These are phyloP conservation scores for Fonsecaea nubica DNA, from an alignment of 2,329 filamentous ascomycete genomes.

Conservation along the genomic window DNA sequence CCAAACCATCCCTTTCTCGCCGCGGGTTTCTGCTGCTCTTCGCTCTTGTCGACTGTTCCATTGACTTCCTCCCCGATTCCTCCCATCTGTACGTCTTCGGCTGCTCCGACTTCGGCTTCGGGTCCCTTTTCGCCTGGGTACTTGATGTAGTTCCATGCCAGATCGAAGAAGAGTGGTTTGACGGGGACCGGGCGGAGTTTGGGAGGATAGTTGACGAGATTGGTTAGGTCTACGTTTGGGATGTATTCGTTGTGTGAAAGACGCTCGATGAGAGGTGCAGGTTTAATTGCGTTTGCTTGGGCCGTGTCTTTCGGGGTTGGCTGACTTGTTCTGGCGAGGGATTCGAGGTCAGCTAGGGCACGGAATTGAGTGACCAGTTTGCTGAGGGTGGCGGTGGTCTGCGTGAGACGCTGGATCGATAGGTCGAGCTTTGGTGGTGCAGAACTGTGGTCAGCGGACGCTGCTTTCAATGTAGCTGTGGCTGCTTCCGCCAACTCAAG, in stretches of 20 bases:
- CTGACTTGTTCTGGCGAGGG: conserved; percentile 34
- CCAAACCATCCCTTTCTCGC: conserved; percentile 78
- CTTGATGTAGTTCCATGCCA: conserved; percentile 96
- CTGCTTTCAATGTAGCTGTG: conserved; percentile 54
- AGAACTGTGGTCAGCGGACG: conserved; percentile 45
- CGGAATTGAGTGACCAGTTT: conserved; percentile 80
- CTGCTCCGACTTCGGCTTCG: background rate
- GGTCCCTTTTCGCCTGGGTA: conserved; percentile 70
- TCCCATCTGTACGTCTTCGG: conserved; percentile 4
- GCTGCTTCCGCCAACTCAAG: conserved; percentile 65
- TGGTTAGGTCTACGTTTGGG: conserved; percentile 71
- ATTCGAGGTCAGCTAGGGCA: conserved; percentile 82
- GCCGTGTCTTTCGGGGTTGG: conserved; percentile 39
- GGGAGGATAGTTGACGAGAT: conserved; percentile 86
- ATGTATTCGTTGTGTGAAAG: conserved; percentile 76
- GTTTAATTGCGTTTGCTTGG: conserved; percentile 39
- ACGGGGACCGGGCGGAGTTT: conserved; percentile 82
- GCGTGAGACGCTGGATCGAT: conserved; percentile 62
- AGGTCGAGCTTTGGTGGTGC: conserved; percentile 72
- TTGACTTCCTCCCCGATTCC: conserved; percentile 38
- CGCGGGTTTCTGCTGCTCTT: conserved; percentile 56
- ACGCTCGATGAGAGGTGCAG: conserved; percentile 72
- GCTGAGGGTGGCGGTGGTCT: conserved; percentile 68
- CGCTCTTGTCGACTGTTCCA: conserved; percentile 43
- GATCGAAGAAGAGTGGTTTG: conserved; percentile 94